Evolutionary conservation across 2,329 filamentous ascomycete species (phyloP).

Genomic region (Rugonectria rugulosa): DNA sequence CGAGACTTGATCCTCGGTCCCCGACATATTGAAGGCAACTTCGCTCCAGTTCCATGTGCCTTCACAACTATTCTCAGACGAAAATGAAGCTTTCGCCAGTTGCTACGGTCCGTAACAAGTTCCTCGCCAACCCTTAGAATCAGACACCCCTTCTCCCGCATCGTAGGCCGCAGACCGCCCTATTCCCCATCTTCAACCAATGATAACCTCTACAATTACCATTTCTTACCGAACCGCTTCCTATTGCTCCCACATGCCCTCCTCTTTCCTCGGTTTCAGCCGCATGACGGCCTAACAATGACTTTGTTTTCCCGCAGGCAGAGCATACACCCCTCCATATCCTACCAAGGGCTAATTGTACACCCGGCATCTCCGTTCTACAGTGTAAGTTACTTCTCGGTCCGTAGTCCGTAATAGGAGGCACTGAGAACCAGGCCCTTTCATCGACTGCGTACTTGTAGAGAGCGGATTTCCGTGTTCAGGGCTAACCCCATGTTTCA

Average conservation of each 20-base stretch:
- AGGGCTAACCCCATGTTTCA: too few species aligned
- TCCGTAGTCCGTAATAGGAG: too few species aligned
- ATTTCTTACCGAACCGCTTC: conserved; percentile 18
- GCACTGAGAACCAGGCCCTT: conserved; percentile 1
- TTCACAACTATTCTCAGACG: neutral
- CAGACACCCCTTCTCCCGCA: conserved; percentile 31
- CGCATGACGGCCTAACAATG: conserved; percentile 18
- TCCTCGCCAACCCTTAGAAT: conserved; percentile 19
- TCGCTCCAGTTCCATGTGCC: neutral
- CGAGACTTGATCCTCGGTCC: conserved; percentile 36
- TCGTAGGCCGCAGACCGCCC: conserved; percentile 37
- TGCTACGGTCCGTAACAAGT: conserved; percentile 21
- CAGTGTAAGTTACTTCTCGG: too few species aligned
- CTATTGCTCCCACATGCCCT: conserved; percentile 1
- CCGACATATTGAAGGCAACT: conserved; percentile 24
- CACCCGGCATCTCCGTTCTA: neutral
- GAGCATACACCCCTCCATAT: neutral
- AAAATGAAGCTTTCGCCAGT: conserved; percentile 28
- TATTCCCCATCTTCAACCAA: conserved; percentile 27
- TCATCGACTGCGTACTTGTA: too few species aligned
- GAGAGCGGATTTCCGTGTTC: too few species aligned
- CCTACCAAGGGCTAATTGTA: conserved; percentile 2
- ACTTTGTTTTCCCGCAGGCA: conserved; percentile 1
- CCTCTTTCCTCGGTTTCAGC: conserved; percentile 21
- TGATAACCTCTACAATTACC: conserved; percentile 28